These are phyloP conservation scores for Pseudognaphalium luteoalbum DNA, from an alignment of 129 eudicot species.

Conservation along the genomic window DNA sequence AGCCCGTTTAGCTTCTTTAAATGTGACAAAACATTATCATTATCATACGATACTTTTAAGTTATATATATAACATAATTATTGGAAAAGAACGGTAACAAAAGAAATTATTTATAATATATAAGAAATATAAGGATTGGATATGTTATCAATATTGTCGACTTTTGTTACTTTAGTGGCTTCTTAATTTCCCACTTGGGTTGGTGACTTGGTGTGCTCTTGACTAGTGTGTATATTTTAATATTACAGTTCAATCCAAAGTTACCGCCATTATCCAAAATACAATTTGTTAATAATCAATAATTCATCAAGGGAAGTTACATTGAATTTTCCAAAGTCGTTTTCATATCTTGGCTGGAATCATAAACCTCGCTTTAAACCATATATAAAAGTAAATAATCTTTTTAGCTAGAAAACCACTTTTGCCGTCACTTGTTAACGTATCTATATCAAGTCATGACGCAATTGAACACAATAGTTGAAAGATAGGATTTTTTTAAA, in stretches of 20 bases:
- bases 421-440: conserved; percentile 20
- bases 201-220: conserved; percentile 18
- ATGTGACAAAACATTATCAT: not conserved
- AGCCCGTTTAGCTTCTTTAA: not conserved
- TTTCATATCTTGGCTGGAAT: conserved; percentile 29
- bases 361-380: conserved; percentile 2
- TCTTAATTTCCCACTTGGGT: conserved; percentile 24
- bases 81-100: not conserved
- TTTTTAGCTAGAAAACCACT: conserved; percentile 24
- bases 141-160: conserved; percentile 28
- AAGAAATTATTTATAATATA: not conserved
- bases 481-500: conserved; percentile 1
- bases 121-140: conserved; percentile 1
- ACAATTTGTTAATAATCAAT: not conserved
- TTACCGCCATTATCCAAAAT: conserved; percentile 22
- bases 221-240: not conserved
- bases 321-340: conserved; percentile 27
- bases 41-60: not conserved
- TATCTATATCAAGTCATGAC: conserved; percentile 19
- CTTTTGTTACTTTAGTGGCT: conserved; percentile 29
- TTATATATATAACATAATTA: not conserved
- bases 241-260: conserved; percentile 14
- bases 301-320: not conserved
- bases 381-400: not conserved
- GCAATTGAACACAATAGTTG: not conserved